phyloP scores from a whole-genome alignment of 2,329 filamentous ascomycete genomes.

The Nakataea oryzae region DNA sequence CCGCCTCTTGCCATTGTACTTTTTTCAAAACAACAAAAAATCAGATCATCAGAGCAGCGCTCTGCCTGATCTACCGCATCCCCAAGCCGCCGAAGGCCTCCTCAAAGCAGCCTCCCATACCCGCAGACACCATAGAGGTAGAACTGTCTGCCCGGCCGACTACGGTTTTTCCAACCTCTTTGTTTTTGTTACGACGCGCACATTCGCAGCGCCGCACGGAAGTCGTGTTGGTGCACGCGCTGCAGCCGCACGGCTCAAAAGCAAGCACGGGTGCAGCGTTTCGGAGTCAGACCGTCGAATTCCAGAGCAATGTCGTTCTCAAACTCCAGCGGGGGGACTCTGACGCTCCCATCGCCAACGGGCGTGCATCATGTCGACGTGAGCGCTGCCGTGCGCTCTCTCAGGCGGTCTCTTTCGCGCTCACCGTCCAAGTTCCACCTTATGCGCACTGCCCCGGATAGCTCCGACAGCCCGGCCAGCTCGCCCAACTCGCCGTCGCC shows the following conservation, averaged over 20 bases:
- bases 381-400: constrained; percentile 68
- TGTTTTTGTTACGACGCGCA: too few species aligned
- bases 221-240: not conserved
- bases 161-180: not conserved
- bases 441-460: constrained; percentile 34
- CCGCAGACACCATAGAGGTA: not conserved
- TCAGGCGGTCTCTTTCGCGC: constrained; percentile 79
- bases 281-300: not conserved
- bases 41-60: not conserved
- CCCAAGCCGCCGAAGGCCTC: not conserved
- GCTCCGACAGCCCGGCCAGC: constrained; percentile 37
- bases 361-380: constrained; percentile 75
- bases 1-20: not conserved
- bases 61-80: not conserved
- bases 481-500: constrained; percentile 47
- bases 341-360: constrained; percentile 81
- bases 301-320: constrained; percentile 44
- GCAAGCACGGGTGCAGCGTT: not conserved
- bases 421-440: constrained; percentile 88
- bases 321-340: constrained; percentile 57
- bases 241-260: not conserved
- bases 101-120: not conserved
- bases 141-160: not conserved
- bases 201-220: not conserved
- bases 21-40: not conserved